Percentiles rank a stretch among this genome's conserved stretches.
These are phyloP conservation scores for Discostella stelligeroides DNA, from an alignment of 108 stramenopile species.

Conservation along the genomic window DNA sequence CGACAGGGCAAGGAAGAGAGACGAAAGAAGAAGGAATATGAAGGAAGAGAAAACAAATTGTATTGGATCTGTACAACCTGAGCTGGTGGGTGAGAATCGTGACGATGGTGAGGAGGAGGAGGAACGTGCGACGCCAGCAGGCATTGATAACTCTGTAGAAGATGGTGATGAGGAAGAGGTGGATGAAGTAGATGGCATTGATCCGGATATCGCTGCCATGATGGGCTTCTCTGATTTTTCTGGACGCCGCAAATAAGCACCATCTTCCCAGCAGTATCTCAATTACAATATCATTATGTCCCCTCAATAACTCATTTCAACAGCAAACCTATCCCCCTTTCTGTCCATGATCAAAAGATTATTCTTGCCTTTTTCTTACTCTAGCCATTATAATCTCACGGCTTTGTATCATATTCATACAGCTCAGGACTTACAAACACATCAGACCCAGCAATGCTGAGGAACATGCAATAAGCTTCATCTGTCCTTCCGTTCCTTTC, in stretches of 20 bases:
- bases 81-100: slow-evolving; percentile 5
- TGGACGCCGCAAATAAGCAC: slow-evolving; percentile 43
- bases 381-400: slow-evolving; percentile 1
- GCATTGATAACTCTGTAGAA: too few relatives aligned
- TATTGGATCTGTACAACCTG: background rate
- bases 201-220: slow-evolving; percentile 90
- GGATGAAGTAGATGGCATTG: slow-evolving; percentile 64
- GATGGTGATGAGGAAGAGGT: too few relatives aligned
- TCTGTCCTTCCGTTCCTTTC: slow-evolving; percentile 7
- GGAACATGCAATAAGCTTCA: slow-evolving; percentile 9
- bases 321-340: too few relatives aligned
- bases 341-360: too few relatives aligned
- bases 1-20: slow-evolving; percentile 65
- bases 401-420: slow-evolving; percentile 19
- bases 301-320: too few relatives aligned
- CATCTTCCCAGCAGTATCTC: too few relatives aligned
- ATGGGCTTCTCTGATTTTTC: slow-evolving; percentile 96
- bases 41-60: slow-evolving; percentile 49
- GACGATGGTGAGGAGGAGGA: slow-evolving; percentile 60
- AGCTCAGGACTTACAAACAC: slow-evolving; percentile 26
- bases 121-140: too few relatives aligned
- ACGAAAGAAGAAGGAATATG: slow-evolving; percentile 68
- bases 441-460: slow-evolving; percentile 16
- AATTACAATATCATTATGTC: too few relatives aligned
- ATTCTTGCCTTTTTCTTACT: too few relatives aligned